Conservation (phyloP, 345 rosid species). For the Brassica carinata region DNA sequence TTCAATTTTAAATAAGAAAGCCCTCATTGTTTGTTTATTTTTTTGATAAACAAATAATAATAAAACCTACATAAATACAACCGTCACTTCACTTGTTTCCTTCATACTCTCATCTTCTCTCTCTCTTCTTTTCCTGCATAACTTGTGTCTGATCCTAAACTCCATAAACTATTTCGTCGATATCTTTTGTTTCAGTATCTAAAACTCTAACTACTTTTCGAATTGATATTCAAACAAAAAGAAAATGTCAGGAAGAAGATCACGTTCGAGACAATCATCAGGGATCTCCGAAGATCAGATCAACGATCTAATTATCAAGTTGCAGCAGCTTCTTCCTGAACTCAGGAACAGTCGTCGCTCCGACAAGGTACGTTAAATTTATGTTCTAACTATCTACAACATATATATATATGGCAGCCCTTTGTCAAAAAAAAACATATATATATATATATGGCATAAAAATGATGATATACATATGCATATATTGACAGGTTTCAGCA, state of each 20-base stretch:
- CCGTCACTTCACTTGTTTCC: conserved; percentile 37
- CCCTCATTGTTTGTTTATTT: not conserved
- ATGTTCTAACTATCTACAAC: too few relatives aligned
- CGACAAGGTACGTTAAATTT: too few relatives aligned
- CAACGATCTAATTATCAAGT: conserved; percentile 71
- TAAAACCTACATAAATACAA: conserved; percentile 38
- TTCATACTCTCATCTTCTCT: conserved; percentile 29
- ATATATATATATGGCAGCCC: too few relatives aligned
- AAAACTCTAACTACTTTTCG: too few relatives aligned
- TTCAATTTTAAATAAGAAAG: not conserved
- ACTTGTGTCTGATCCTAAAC: conserved; percentile 32
- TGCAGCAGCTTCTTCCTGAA: conserved; percentile 89
- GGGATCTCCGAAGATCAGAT: conserved; percentile 85
- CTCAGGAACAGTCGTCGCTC: conserved; percentile 62
- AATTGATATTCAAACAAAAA: not conserved
- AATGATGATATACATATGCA: not conserved
- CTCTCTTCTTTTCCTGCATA: conserved; percentile 20
- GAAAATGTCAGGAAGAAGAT: conserved; percentile 88
- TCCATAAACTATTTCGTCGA: too few relatives aligned
- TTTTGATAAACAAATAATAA: too few relatives aligned
- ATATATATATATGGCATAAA: too few relatives aligned
- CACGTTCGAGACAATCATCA: conserved; percentile 72
- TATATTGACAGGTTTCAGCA: conserved; percentile 59
- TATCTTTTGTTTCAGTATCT: too few relatives aligned
- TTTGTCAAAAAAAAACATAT: too few relatives aligned